Percentiles rank a stretch among this genome's conserved stretches.
Conservation (phyloP, 176 grass and related monocot genomes). For the Saccharum officinarum region DNA sequence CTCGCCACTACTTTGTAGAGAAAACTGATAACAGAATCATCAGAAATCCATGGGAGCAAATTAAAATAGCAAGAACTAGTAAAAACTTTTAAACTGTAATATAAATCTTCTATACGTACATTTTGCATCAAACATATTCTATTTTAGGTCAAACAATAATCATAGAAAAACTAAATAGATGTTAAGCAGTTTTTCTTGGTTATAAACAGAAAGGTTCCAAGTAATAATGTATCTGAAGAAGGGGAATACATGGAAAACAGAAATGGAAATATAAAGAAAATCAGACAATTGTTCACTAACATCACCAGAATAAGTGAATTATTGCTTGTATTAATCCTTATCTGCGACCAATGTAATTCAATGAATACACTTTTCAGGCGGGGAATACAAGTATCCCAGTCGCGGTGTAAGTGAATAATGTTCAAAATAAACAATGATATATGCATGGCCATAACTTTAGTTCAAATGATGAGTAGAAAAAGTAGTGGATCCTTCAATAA, state of each 20-base stretch:
- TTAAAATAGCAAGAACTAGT: conserved; percentile 2
- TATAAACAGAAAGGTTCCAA: conserved; percentile 1
- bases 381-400: not conserved
- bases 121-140: not conserved
- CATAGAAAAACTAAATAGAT: not conserved
- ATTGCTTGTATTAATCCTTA: conserved; percentile 1
- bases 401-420: not conserved
- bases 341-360: not conserved
- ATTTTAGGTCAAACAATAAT: not conserved
- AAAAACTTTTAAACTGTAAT: not conserved
- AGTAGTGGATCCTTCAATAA: not conserved
- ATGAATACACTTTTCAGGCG: conserved; percentile 9
- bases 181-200: not conserved
- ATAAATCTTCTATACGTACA: not conserved
- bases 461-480: conserved; percentile 1
- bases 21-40: not conserved
- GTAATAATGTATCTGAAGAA: not conserved
- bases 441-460: conserved; percentile 18
- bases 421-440: conserved; percentile 8
- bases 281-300: not conserved
- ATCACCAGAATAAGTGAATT: not conserved
- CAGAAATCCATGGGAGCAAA: not conserved
- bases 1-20: not conserved
- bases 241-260: not conserved
- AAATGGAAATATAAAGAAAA: conserved; percentile 1